A percentile compares a stretch with the other conserved stretches of the same genome.
These are phyloP conservation scores for Aegilops longissima DNA, from an alignment of 176 grass and related monocot species.

Conservation along the genomic window DNA sequence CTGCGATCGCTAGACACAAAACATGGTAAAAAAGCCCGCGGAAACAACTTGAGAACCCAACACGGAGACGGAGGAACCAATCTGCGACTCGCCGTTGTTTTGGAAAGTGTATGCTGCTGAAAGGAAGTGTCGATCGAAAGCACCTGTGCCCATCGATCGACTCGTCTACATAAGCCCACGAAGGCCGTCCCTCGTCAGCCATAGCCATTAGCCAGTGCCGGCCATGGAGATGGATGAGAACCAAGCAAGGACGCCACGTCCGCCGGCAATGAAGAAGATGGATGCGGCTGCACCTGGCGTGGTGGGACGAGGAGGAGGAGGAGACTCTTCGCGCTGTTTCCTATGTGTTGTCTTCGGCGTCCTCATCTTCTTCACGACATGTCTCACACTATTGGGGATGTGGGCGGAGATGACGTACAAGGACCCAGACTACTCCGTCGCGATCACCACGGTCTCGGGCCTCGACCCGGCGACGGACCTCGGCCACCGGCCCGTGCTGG, in stretches of 20 bases:
- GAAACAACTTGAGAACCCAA: not conserved
- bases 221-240: too few species aligned
- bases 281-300: not conserved
- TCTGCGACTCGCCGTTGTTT: not conserved
- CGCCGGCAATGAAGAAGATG: not conserved
- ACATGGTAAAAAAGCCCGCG: not conserved
- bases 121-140: not conserved
- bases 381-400: not conserved
- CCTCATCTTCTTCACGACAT: not conserved
- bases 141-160: not conserved
- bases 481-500: not conserved
- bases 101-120: too few species aligned
- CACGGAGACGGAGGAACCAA: not conserved
- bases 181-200: too few species aligned
- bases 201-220: too few species aligned
- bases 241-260: too few species aligned
- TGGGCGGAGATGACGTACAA: not conserved
- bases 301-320: not conserved
- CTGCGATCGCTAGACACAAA: not conserved
- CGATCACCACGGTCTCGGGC: not conserved
- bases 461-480: not conserved
- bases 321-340: not conserved
- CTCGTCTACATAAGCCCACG: too few species aligned
- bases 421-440: not conserved
- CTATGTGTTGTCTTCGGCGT: not conserved